phyloP scores from a whole-genome alignment of 2,329 filamentous ascomycete species.

The Verticillium tricorpus region DNA sequence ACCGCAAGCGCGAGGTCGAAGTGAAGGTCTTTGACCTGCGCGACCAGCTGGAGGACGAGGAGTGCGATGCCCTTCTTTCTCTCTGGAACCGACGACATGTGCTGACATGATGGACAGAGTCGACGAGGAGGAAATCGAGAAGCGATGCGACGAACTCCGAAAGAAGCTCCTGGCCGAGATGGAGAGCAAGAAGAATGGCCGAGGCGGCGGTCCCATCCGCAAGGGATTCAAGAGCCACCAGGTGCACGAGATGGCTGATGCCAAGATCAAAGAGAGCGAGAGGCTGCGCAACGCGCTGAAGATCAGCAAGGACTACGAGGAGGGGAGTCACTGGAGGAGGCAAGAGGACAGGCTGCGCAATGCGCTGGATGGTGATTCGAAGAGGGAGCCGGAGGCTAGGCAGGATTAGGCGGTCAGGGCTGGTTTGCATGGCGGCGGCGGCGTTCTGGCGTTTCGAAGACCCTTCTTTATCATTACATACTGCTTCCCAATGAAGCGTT shows the following conservation, averaged over 20 bases:
- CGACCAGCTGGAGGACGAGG: constrained; percentile 88
- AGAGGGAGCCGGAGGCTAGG: constrained; percentile 12
- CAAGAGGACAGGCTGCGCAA: constrained; percentile 66
- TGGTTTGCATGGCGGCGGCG: background rate
- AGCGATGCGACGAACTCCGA: constrained; percentile 38
- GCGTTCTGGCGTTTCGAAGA: background rate
- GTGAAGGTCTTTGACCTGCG: constrained; percentile 88
- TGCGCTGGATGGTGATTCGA: constrained; percentile 33
- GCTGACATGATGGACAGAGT: constrained; percentile 42
- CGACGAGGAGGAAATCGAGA: constrained; percentile 88
- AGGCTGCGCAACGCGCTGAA: constrained; percentile 79
- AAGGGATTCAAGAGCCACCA: constrained; percentile 81
- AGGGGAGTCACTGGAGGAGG: constrained; percentile 79
- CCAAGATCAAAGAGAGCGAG: constrained; percentile 95
- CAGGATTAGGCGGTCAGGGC: background rate
- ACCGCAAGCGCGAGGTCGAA: constrained; percentile 85
- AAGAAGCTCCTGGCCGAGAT: constrained; percentile 35
- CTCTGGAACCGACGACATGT: background rate
- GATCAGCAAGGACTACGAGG: constrained; percentile 80
- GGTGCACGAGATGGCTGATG: constrained; percentile 92
- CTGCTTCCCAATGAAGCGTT: background rate
- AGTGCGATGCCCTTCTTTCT: constrained; percentile 39
- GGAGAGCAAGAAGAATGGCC: constrained; percentile 26
- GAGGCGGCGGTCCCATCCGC: constrained; percentile 28
- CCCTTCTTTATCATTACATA: background rate